Evolutionary conservation across 345 rosid genomes (phyloP).

Genomic region (Bruguiera gymnorhiza): DNA sequence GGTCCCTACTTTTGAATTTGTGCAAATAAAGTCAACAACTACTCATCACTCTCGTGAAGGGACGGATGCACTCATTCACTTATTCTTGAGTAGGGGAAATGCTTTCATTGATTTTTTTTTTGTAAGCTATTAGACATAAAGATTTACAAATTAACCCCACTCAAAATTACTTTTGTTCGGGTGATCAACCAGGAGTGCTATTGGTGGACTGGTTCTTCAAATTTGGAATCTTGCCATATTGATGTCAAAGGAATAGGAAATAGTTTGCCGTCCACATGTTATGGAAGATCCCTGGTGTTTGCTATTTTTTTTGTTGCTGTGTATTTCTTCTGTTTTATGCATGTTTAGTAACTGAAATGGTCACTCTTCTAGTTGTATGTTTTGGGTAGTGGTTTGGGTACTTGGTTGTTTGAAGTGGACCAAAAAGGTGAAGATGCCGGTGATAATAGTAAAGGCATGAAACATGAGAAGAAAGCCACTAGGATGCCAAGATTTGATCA

Average conservation of each 20-base stretch:
- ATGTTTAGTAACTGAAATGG: background rate
- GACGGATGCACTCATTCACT: too few species aligned
- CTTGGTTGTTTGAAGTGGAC: constrained; percentile 18
- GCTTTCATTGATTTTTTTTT: too few species aligned
- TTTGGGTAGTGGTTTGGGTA: constrained; percentile 9
- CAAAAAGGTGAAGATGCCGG: constrained; percentile 14
- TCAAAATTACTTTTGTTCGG: background rate
- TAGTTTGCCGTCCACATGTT: background rate
- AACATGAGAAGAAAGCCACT: constrained; percentile 26
- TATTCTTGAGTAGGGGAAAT: too few species aligned
- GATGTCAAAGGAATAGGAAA: background rate
- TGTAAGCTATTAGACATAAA: too few species aligned
- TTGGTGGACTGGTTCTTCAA: background rate
- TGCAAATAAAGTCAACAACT: too few species aligned
- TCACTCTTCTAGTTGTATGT: constrained; percentile 9
- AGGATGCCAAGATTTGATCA: constrained; percentile 48
- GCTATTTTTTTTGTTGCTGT: background rate
- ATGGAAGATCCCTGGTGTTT: background rate
- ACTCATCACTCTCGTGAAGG: too few species aligned
- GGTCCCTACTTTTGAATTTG: too few species aligned
- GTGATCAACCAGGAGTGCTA: background rate
- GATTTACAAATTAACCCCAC: too few species aligned
- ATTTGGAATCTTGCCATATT: background rate
- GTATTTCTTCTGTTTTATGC: background rate
- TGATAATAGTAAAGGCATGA: constrained; percentile 24